phyloP scores from a whole-genome alignment of 768 basidiomycete genomes.

The Pulveroboletus sp. region DNA sequence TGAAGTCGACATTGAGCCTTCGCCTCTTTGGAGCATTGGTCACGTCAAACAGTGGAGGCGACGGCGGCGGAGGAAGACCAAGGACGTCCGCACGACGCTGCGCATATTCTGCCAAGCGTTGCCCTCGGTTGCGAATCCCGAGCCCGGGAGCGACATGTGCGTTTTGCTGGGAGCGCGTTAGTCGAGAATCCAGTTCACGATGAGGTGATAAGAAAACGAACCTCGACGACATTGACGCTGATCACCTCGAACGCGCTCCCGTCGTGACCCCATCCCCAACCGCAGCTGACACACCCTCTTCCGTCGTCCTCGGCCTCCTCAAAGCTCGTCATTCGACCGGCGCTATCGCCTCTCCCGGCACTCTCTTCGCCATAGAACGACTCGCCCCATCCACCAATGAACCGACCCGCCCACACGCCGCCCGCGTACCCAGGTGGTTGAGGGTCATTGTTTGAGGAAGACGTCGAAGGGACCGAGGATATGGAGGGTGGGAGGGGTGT shows the following conservation, averaged over 20 bases:
- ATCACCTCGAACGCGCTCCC: slow-evolving; percentile 74
- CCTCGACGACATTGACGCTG: slow-evolving; percentile 59
- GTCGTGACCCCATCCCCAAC: slow-evolving; percentile 78
- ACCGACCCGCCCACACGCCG: slow-evolving; percentile 35
- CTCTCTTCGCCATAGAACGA: slow-evolving; percentile 30
- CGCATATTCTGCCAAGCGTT: slow-evolving; percentile 64
- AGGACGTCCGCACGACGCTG: slow-evolving; percentile 52
- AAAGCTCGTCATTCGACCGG: slow-evolving; percentile 26
- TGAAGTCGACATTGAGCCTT: slow-evolving; percentile 24
- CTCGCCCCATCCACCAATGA: slow-evolving; percentile 41
- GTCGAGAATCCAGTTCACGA: not conserved
- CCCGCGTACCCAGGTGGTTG: slow-evolving; percentile 25
- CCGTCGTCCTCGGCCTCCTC: slow-evolving; percentile 53
- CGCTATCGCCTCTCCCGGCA: slow-evolving; percentile 28
- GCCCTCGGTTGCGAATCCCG: slow-evolving; percentile 57
- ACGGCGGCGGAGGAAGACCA: slow-evolving; percentile 23
- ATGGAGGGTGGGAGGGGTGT: slow-evolving; percentile 24
- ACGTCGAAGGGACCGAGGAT: slow-evolving; percentile 22
- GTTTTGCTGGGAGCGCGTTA: slow-evolving; percentile 39
- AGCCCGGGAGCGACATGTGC: slow-evolving; percentile 52
- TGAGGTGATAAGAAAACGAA: slow-evolving; percentile 32
- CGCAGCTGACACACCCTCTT: slow-evolving; percentile 56
- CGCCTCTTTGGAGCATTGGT: slow-evolving; percentile 34
- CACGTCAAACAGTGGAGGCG: slow-evolving; percentile 30
- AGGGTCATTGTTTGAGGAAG: slow-evolving; percentile 26